Evolutionary conservation across 345 rosid genomes (phyloP).

Genomic region (Acer saccharum): DNA sequence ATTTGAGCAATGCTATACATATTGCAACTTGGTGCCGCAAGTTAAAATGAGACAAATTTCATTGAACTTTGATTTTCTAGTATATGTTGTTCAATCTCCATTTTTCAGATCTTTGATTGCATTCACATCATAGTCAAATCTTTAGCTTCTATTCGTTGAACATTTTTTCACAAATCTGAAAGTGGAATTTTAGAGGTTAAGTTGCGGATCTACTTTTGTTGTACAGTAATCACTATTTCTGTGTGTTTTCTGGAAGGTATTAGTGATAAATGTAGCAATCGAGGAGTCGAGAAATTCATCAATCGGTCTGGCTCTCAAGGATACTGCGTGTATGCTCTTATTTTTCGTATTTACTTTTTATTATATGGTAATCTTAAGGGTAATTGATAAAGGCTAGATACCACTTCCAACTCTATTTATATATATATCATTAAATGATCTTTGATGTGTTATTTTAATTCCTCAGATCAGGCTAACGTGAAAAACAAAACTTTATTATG

Average conservation of each 20-base stretch:
- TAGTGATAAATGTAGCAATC: constrained; percentile 63
- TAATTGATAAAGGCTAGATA: too few relatives aligned
- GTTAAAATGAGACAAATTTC: neutral
- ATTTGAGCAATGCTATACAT: neutral
- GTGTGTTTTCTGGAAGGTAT: too few relatives aligned
- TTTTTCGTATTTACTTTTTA: constrained; percentile 5
- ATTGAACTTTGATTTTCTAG: neutral
- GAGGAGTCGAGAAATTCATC: constrained; percentile 60
- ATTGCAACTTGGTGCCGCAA: neutral
- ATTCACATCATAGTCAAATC: neutral
- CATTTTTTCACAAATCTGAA: too few relatives aligned
- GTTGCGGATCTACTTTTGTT: neutral
- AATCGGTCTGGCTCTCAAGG: constrained; percentile 80
- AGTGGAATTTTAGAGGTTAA: too few relatives aligned
- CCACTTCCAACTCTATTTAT: too few relatives aligned
- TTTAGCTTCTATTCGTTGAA: neutral
- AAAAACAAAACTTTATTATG: neutral
- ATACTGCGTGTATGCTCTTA: constrained; percentile 72
- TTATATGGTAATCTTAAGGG: neutral
- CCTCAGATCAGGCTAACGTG: too few relatives aligned
- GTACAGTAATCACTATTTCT: neutral
- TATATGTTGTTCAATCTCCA: neutral
- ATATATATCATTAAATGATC: too few relatives aligned
- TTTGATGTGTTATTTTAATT: too few relatives aligned
- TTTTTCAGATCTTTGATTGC: too few relatives aligned